These are phyloP conservation scores for Rhodotorula sp. DNA, from an alignment of 1,284 basidiomycete genomes.

Conservation along the genomic window DNA sequence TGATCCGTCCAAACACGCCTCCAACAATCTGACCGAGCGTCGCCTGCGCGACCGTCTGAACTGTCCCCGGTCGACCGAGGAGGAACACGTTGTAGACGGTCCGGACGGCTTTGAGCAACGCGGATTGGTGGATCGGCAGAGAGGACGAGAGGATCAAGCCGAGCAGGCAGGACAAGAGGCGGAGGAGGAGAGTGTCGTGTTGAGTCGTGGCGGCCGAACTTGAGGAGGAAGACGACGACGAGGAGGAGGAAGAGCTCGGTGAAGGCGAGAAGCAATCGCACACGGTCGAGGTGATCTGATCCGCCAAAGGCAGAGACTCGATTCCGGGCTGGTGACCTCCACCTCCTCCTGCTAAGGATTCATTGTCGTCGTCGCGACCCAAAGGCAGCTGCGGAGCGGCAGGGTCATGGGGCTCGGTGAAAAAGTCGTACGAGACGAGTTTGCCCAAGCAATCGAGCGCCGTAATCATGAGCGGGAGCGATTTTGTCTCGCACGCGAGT, in stretches of 20 bases:
- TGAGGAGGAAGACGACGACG: slow-evolving; percentile 51
- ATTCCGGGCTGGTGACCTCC: slow-evolving; percentile 3
- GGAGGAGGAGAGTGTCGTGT: slow-evolving; percentile 68
- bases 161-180: slow-evolving; percentile 90
- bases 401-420: slow-evolving; percentile 59
- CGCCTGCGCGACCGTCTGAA: slow-evolving; percentile 94
- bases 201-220: slow-evolving; percentile 29
- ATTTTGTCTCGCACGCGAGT: slow-evolving; percentile 87
- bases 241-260: slow-evolving; percentile 59
- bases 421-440: slow-evolving; percentile 93
- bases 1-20: slow-evolving; percentile 77
- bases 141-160: slow-evolving; percentile 71
- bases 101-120: slow-evolving; percentile 86
- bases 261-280: slow-evolving; percentile 70
- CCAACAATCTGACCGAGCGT: slow-evolving; percentile 96
- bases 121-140: slow-evolving; percentile 85
- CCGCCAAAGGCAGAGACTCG: slow-evolving; percentile 60
- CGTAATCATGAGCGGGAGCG: slow-evolving; percentile 87
- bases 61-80: slow-evolving; percentile 79
- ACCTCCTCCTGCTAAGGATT: slow-evolving; percentile 57
- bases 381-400: slow-evolving; percentile 52
- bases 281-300: slow-evolving; percentile 88
- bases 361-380: slow-evolving; percentile 43
- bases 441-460: slow-evolving; percentile 95
- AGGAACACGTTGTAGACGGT: slow-evolving; percentile 97